Conservation (phyloP, 768 basidiomycete genomes). For the Clitopilus hobsonii region DNA sequence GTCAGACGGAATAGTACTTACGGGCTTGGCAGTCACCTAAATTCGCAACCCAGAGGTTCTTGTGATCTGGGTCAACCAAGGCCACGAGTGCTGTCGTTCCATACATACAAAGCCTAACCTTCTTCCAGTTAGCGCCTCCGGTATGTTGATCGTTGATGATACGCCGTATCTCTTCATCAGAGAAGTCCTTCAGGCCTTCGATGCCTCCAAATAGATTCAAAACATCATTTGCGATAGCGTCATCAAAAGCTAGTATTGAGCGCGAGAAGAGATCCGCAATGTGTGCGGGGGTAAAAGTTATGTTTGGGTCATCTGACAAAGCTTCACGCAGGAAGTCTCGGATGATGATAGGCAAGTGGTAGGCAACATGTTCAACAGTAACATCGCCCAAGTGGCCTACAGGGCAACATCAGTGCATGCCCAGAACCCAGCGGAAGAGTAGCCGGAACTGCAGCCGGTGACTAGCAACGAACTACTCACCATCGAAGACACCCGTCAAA, state of each 20-base stretch:
- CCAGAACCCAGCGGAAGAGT: neutral
- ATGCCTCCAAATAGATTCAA: conserved; percentile 59
- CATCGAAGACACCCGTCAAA: conserved; percentile 71
- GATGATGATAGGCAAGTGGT: conserved; percentile 65
- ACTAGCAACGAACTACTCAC: conserved; percentile 27
- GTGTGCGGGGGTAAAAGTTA: conserved; percentile 37
- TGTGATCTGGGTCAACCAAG: conserved; percentile 62
- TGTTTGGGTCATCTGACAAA: conserved; percentile 31
- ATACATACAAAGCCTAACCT: conserved; percentile 70
- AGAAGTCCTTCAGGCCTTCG: conserved; percentile 42
- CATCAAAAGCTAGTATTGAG: conserved; percentile 58
- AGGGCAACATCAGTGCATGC: neutral
- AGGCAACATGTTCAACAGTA: conserved; percentile 64
- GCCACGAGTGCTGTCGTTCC: conserved; percentile 75
- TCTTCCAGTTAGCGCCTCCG: conserved; percentile 58
- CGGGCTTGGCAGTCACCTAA: conserved; percentile 79
- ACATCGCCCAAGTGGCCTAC: conserved; percentile 66
- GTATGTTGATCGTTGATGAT: conserved; percentile 61
- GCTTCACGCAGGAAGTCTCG: conserved; percentile 50
- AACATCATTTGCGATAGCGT: conserved; percentile 64
- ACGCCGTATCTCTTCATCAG: conserved; percentile 50
- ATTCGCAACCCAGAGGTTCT: conserved; percentile 76
- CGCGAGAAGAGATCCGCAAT: conserved; percentile 54
- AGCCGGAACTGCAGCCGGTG: conserved; percentile 6
- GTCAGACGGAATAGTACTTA: conserved; percentile 26